Conservation (phyloP, 2,329 filamentous ascomycete genomes). For the Penicillium sp. region DNA sequence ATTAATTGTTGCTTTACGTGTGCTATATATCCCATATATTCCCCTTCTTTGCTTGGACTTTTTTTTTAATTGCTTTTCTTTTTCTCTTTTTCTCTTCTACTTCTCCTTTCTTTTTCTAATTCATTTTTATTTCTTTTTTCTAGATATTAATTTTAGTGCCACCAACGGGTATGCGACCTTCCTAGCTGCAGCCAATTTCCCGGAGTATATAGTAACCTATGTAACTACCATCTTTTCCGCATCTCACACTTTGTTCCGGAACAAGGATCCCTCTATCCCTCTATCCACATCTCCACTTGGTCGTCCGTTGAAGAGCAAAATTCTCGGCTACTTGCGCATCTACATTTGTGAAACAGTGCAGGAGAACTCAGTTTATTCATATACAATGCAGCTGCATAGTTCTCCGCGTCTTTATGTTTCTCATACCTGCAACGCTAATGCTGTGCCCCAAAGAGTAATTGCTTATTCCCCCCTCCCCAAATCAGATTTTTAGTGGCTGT, state of each 20-base stretch:
- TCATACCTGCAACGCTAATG: neutral
- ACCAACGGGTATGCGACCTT: neutral
- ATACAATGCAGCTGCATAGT: neutral
- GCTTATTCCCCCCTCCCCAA: neutral
- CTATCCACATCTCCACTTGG: neutral
- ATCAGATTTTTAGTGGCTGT: neutral
- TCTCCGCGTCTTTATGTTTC: neutral
- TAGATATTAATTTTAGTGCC: neutral
- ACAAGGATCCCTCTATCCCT: neutral
- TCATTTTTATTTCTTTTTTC: neutral
- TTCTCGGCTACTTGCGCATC: neutral
- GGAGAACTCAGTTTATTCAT: slow-evolving; percentile 3
- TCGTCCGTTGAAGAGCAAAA: neutral
- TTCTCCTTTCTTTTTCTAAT: too few species aligned
- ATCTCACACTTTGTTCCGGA: neutral
- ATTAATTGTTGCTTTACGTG: too few species aligned
- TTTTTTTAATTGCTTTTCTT: too few species aligned
- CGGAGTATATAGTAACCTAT: neutral
- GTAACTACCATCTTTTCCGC: too few species aligned
- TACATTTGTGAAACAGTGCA: neutral
- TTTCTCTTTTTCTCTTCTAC: too few species aligned
- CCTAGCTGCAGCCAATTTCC: slow-evolving; percentile 1
- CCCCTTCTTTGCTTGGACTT: too few species aligned
- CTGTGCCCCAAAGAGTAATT: neutral
- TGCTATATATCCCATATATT: too few species aligned